Evolutionary conservation across 2,329 filamentous ascomycete genomes (phyloP).

Genomic region (Claviceps cyperi): DNA sequence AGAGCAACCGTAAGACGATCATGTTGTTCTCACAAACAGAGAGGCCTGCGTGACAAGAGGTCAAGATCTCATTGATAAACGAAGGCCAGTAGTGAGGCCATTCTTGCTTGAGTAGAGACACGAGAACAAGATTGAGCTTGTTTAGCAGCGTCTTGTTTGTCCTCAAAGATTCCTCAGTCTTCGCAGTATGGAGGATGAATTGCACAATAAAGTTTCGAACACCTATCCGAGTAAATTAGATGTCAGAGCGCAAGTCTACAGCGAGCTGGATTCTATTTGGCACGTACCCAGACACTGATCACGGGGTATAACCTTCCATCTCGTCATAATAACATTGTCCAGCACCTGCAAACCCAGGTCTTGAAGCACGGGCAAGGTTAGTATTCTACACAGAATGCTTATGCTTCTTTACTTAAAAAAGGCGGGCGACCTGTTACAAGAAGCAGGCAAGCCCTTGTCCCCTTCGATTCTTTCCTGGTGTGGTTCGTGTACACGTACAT

Average conservation of each 20-base stretch:
- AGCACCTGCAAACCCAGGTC: conserved; percentile 91
- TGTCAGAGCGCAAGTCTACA: conserved; percentile 1
- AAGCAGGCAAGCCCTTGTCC: background rate
- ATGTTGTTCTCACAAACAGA: conserved; percentile 99
- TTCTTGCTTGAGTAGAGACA: conserved; percentile 96
- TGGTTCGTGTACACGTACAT: conserved; percentile 42
- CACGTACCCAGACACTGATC: conserved; percentile 81
- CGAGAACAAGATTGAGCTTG: conserved; percentile 94
- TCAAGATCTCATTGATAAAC: conserved; percentile 99
- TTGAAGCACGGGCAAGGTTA: conserved; percentile 22
- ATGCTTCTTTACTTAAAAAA: background rate
- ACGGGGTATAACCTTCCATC: conserved; percentile 94
- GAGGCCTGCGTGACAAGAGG: conserved; percentile 84
- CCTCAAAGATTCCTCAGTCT: conserved; percentile 75
- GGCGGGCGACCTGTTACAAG: background rate
- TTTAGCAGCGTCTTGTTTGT: conserved; percentile 81
- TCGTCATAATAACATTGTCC: conserved; percentile 95
- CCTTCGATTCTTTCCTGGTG: background rate
- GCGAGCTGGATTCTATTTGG: background rate
- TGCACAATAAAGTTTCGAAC: conserved; percentile 99
- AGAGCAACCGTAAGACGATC: conserved; percentile 88
- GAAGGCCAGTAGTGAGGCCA: conserved; percentile 99
- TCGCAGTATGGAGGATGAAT: conserved; percentile 91
- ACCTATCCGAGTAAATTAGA: conserved; percentile 35
- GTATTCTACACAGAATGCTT: conserved; percentile 1